Base-by-base conservation (phyloP, 2,329 filamentous ascomycete genomes). In the Sphaerulina musiva region DNA sequence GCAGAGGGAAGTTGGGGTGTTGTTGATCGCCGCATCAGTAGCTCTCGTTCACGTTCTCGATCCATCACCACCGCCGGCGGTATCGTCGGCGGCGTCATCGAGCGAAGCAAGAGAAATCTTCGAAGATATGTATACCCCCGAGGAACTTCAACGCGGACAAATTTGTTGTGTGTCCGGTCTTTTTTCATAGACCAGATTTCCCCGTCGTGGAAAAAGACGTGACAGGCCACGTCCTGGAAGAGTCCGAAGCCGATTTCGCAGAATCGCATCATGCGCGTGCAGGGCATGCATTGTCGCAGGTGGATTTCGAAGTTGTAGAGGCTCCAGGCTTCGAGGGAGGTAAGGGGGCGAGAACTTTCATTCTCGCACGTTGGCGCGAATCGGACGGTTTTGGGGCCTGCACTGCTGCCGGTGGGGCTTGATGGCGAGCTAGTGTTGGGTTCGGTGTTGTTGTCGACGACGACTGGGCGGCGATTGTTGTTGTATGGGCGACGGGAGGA, bases 291-390 rank as follows among this genome's bases (percentile, higher is more conserved):
- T 56, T 68, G 69, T 47, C 69, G 69, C 36, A 74, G 73, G 65
- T 78, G 76, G 55, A 65, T 68, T 61, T 77, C 75, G 55, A 76
- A 77, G 68, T 75, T 65, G 66, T 76, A 75, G 52, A 74, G 63
- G 1, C 72, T 71, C 74, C 74, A 76, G 57, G 69, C 70, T 65
- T 77, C 75, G 38, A 67, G 60, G 4, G 64, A 62, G 55, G 69
- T 72, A 38, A 73, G 63, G 29, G 72, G 72, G 46, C 75, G 70
- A 4, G 72, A 72, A 61, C 72, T 64, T 17, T 67, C 66, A 53
- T 61, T 59, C 46, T 55, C 45, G 31, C 56, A 55, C 11, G 51
- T 54, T 6, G 63, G 59, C 29, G 63, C 66, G 46, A 69, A 69
- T 43, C 60, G 64, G 23, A 68, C 67, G 3, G 57, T 53, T 51